Conservation (phyloP, 352 stramenopile species). For the Phytophthora multivora region DNA sequence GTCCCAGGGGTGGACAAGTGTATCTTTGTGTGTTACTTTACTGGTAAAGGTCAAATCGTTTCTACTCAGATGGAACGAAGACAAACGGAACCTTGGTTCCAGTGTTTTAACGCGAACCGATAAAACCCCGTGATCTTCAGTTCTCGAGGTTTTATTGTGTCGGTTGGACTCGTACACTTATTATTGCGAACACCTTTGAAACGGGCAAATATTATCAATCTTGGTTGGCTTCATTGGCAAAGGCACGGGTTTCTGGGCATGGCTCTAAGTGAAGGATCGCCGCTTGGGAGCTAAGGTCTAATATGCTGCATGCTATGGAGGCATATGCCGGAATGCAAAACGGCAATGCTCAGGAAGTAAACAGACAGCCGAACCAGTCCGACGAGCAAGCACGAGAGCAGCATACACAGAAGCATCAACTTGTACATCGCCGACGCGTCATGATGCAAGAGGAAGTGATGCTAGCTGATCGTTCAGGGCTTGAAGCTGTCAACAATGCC, state of each 20-base stretch:
- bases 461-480: not conserved
- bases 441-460: not conserved
- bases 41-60: no score
- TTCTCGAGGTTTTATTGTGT: conserved; percentile 3
- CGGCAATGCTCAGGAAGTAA: not conserved
- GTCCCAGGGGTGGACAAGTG: no score
- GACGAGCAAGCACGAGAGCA: not conserved
- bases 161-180: conserved; percentile 1
- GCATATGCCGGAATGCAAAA: not conserved
- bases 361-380: not conserved
- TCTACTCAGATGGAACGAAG: not conserved
- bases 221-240: not conserved
- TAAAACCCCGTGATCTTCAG: not conserved
- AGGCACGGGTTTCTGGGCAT: not conserved
- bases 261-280: not conserved
- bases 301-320: conserved; percentile 2
- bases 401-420: not conserved
- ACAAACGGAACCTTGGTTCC: not conserved
- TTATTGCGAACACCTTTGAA: conserved; percentile 5
- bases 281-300: not conserved
- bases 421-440: not conserved
- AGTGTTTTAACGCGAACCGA: not conserved
- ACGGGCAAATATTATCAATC: not conserved
- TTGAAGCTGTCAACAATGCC: not conserved
- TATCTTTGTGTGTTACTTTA: no score